Percentiles rank a stretch among this genome's conserved stretches.
phyloP scores from a whole-genome alignment of 495 filamentous ascomycete genomes.

The Aspergillus panamensis region DNA sequence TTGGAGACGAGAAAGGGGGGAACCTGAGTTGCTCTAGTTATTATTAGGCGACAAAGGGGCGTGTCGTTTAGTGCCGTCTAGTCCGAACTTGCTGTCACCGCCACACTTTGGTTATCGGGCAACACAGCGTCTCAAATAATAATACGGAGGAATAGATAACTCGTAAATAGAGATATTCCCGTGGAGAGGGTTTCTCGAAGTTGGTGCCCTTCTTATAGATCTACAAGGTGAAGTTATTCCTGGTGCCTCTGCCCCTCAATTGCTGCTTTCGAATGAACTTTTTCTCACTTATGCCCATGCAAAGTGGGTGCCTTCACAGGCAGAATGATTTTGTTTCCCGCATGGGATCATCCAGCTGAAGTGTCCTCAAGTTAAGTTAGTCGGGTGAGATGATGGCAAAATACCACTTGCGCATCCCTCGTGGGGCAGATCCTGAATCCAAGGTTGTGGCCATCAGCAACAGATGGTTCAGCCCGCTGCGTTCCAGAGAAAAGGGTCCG shows the following conservation, averaged over 20 bases:
- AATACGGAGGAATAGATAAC: no score
- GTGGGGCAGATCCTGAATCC: constrained; percentile 27
- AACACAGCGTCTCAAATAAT: not conserved
- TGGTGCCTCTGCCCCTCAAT: not conserved
- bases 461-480: constrained; percentile 16
- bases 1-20: constrained; percentile 1
- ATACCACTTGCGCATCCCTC: constrained; percentile 29
- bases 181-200: not conserved
- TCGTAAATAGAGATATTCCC: no score
- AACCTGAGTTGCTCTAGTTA: constrained; percentile 10
- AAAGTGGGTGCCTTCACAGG: constrained; percentile 21
- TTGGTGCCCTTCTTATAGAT: not conserved
- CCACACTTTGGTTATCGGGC: constrained; percentile 12
- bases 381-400: constrained; percentile 17
- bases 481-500: constrained; percentile 21
- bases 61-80: constrained; percentile 8
- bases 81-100: constrained; percentile 21
- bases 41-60: constrained; percentile 21
- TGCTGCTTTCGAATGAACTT: not conserved
- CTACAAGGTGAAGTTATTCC: not conserved
- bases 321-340: constrained; percentile 19
- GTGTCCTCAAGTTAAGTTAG: constrained; percentile 7
- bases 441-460: constrained; percentile 12
- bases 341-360: constrained; percentile 10
- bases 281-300: not conserved